Percentiles rank a stretch among this genome's conserved stretches.
Evolutionary conservation across 495 filamentous ascomycete genomes (phyloP).

Genomic region (Penicillium salamii): DNA sequence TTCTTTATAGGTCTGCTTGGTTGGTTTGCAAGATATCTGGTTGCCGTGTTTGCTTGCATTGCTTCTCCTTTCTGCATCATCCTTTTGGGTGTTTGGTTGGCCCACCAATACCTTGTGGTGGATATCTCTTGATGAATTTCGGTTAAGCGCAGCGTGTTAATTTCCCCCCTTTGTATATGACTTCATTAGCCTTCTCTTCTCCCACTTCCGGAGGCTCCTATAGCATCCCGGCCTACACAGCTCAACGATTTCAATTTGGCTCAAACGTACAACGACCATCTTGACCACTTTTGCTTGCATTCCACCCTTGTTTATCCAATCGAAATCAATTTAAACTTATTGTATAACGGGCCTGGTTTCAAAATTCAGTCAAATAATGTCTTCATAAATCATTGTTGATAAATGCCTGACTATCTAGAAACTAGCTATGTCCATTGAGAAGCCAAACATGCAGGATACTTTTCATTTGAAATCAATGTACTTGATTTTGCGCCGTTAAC

Average conservation of each 20-base stretch:
- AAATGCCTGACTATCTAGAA: constrained; percentile 19
- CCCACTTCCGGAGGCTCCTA: constrained; percentile 5
- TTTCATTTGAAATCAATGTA: constrained; percentile 25
- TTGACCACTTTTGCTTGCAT: not conserved
- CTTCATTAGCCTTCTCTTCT: constrained; percentile 5
- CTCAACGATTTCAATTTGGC: not conserved
- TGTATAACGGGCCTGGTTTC: no score
- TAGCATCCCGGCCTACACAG: constrained; percentile 14
- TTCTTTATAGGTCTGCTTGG: constrained; percentile 10
- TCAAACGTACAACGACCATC: constrained; percentile 6
- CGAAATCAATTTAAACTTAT: no score
- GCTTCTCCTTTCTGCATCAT: constrained; percentile 8
- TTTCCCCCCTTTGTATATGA: constrained; percentile 21
- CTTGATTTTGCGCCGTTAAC: constrained; percentile 28
- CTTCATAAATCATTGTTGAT: constrained; percentile 15
- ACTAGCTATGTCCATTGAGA: constrained; percentile 19
- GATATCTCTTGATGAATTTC: constrained; percentile 7
- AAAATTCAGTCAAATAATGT: not conserved
- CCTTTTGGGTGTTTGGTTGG: constrained; percentile 4
- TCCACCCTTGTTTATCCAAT: no score
- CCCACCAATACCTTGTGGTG: not conserved
- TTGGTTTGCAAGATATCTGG: constrained; percentile 19
- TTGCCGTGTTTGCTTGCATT: constrained; percentile 12
- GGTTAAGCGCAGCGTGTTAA: constrained; percentile 22
- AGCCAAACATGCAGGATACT: constrained; percentile 23